Conservation (phyloP, 768 basidiomycete genomes). For the Termitomyces sp. region DNA sequence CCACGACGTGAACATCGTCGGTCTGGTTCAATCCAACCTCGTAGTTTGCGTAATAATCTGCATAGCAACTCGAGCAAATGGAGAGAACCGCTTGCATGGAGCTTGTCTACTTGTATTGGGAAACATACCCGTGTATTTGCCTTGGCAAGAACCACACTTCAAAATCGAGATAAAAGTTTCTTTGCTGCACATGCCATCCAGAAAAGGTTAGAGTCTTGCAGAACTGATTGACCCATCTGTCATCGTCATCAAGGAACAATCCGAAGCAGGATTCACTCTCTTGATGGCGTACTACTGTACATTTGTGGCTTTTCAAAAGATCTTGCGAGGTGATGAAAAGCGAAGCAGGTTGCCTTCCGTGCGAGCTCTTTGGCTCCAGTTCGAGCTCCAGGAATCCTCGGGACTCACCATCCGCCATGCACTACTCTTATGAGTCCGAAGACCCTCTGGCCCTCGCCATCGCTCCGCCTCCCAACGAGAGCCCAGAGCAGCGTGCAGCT, state of each 20-base stretch:
- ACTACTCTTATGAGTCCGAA: constrained; percentile 37
- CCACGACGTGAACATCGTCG: not conserved
- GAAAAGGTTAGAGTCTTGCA: not conserved
- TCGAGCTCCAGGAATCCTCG: constrained; percentile 13
- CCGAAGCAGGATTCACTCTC: constrained; percentile 15
- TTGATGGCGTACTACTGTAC: constrained; percentile 13
- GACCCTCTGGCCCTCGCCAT: constrained; percentile 64
- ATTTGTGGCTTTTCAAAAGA: constrained; percentile 15
- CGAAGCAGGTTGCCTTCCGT: constrained; percentile 19
- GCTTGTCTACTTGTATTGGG: not conserved
- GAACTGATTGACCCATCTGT: not conserved
- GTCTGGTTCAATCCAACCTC: not conserved
- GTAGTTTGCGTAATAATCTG: not conserved
- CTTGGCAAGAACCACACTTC: not conserved
- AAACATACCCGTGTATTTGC: not conserved
- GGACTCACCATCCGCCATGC: constrained; percentile 21
- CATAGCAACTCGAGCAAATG: not conserved
- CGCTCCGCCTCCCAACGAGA: constrained; percentile 65
- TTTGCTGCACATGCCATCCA: not conserved
- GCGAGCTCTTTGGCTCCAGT: constrained; percentile 19
- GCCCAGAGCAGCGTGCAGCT: constrained; percentile 49
- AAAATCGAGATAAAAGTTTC: not conserved
- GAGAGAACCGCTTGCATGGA: not conserved
- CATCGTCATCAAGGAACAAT: constrained; percentile 17
- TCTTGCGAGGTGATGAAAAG: constrained; percentile 20